Evolutionary conservation across 139 green algal species (phyloP), one percentile per base, ranked within the genome.

Genomic region (Picocystis salinarum): DNA sequence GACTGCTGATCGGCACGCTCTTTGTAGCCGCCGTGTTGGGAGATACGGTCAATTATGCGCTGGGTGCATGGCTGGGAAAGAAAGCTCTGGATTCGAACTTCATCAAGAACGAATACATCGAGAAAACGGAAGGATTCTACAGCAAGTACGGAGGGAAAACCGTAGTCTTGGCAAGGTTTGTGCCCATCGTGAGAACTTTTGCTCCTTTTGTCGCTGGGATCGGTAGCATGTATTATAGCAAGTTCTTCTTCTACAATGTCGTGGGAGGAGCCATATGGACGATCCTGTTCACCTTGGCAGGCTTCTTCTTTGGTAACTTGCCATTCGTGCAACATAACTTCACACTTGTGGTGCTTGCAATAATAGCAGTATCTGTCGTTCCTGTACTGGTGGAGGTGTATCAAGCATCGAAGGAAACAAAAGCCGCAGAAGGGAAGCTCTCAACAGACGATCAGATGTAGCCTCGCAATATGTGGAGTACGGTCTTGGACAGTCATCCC

Each of bases 131-230:
- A 42, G 18, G 47, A 9, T 92, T 82, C 46, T 92, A 85, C 39
- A 48, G 30, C 26, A 84, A 83, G 58, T 53, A 62, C 39, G 53
- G 53, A 12, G 42, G 42, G 1, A 86, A 86, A 56, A 82, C 79
- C 4, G 63, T 93, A 12, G 78, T 93, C 28, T 61, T 93, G 37
- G 82, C 78, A 3, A 69, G 82, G 23, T 93, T 93, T 49, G 69
- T 93, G 28, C 79, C 81, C 40, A 92, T 93, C 45, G 68, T 93
- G 0, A 69, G 83, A 20, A 93, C 83, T 5, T 87, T 92, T 52
- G 83, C 83, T 13, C 83, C 83, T 6, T 93, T 93, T 52, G 76
- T 93, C 12, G 83, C 83, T 2, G 83, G 83, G 23, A 67, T 93
- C 6, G 76, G 72, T 17, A 66, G 44, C 33, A 89, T 92, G 80